Evolutionary conservation across 768 basidiomycete species (phyloP).

Genomic region (Exsudoporus frostii): DNA sequence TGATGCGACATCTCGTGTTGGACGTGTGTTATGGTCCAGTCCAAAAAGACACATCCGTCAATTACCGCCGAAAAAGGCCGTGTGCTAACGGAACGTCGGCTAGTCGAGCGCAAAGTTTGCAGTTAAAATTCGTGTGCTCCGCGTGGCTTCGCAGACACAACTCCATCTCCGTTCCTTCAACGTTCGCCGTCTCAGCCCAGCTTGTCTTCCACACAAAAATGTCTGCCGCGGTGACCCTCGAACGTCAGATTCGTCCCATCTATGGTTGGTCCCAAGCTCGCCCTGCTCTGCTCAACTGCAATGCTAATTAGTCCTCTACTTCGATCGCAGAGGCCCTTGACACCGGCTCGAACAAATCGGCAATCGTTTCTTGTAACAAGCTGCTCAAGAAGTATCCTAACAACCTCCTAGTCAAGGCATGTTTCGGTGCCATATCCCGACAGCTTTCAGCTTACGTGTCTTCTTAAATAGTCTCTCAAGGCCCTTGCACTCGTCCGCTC

Average conservation of each 20-base stretch:
- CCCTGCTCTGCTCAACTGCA: background rate
- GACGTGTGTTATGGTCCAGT: background rate
- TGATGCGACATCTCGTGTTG: conserved; percentile 41
- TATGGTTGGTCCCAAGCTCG: conserved; percentile 55
- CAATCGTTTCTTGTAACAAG: conserved; percentile 82
- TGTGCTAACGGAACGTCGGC: conserved; percentile 23
- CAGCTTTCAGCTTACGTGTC: conserved; percentile 5
- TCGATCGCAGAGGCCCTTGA: conserved; percentile 69
- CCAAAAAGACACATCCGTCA: conserved; percentile 3
- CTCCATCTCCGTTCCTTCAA: conserved; percentile 4
- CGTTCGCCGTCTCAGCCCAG: background rate
- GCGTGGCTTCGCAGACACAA: conserved; percentile 2
- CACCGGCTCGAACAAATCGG: conserved; percentile 82
- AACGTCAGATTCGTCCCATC: conserved; percentile 82
- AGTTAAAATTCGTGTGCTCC: conserved; percentile 23
- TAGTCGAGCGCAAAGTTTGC: conserved; percentile 13
- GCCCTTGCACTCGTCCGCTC: conserved; percentile 79
- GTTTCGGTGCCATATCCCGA: background rate
- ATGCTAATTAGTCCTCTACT: conserved; percentile 1
- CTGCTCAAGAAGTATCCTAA: conserved; percentile 81
- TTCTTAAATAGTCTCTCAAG: conserved; percentile 63
- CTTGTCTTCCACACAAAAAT: conserved; percentile 29
- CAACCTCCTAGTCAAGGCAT: conserved; percentile 68
- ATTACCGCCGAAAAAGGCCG: conserved; percentile 27
- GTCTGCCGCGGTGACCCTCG: conserved; percentile 54